Conservation (phyloP, 495 filamentous ascomycete genomes). For the Cairneyella variabilis region DNA sequence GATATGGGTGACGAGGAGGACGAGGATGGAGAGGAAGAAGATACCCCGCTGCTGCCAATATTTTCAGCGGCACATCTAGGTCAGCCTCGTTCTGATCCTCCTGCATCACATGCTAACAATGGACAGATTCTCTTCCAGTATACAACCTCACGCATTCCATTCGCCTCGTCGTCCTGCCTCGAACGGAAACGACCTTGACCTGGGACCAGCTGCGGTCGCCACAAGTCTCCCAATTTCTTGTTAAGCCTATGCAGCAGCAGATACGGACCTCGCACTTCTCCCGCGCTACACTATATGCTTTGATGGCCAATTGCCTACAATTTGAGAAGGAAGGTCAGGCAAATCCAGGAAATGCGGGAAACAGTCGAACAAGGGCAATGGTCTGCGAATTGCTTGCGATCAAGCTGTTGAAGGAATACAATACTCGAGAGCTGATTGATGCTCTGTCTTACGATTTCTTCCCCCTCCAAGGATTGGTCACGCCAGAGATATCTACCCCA, state of each 20-base stretch:
- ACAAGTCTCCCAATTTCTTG: constrained; percentile 89
- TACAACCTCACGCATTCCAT: constrained; percentile 89
- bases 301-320: constrained; percentile 91
- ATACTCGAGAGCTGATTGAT: constrained; percentile 82
- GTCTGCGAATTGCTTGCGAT: constrained; percentile 91
- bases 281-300: constrained; percentile 78
- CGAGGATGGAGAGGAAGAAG: constrained; percentile 56
- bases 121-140: constrained; percentile 70
- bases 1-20: constrained; percentile 40
- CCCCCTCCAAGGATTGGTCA: constrained; percentile 65
- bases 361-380: constrained; percentile 75
- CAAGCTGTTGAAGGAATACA: constrained; percentile 83
- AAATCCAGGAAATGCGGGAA: constrained; percentile 78
- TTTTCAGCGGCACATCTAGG: constrained; percentile 81
- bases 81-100: constrained; percentile 27
- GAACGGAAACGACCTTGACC: constrained; percentile 87
- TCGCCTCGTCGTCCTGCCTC: constrained; percentile 70
- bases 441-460: constrained; percentile 92
- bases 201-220: constrained; percentile 95
- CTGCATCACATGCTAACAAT: constrained; percentile 28
- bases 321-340: constrained; percentile 81
- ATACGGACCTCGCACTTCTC: constrained; percentile 77
- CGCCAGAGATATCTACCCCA: constrained; percentile 27
- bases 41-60: constrained; percentile 67
- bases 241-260: constrained; percentile 86